Base-by-base conservation (phyloP, 2,329 filamentous ascomycete species). In the Apiospora phragmitis region DNA sequence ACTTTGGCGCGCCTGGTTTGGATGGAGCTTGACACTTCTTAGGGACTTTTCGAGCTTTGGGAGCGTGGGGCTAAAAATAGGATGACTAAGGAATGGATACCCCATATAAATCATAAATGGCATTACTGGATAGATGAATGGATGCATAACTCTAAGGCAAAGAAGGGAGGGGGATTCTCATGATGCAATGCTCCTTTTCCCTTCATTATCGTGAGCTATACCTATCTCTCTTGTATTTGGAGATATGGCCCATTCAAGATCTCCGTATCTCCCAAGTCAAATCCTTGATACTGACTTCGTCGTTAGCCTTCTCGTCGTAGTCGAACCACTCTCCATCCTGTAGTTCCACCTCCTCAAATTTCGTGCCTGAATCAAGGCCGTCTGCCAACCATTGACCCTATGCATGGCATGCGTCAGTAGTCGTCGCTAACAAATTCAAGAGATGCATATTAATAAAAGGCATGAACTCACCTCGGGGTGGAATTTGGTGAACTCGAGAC, bases 251-350 rank as follows among this genome's bases (percentile, higher is more conserved):
- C 24, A 2, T 3, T 69, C 68, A 69, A 35, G 51, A 38, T 43
- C 69, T 72, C 51, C 68, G 88, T 75, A 99, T 92, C 75, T 94
- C 91, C 94, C 94, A 99, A 72, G 89, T 93, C 70, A 97, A 81
- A 41, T 96, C 93, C 80, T 94, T 95, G 80, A 98, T 94, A 81
- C 93, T 96, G 65, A 98, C 95, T 81, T 98, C 95, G 67, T 97
- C 94, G 0, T 92, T 88, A 0, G 93, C 88, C 85, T 98, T 98
- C 83, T 98, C 95, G 76, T 98, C 95, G 77, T 98, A 99, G 76
- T 98, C 95, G 81, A 93, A 99, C 96, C 96, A 99, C 77, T 99
- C 96, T 35, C 93, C 95, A 38, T 99, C 96, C 0, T 86, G 85
- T 70, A 99, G 83, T 14, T 98, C 95, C 69, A 98, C 93, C 6